These are phyloP conservation scores for Monosporascus sp. DNA, from an alignment of 2,329 filamentous ascomycete genomes.

Conservation along the genomic window DNA sequence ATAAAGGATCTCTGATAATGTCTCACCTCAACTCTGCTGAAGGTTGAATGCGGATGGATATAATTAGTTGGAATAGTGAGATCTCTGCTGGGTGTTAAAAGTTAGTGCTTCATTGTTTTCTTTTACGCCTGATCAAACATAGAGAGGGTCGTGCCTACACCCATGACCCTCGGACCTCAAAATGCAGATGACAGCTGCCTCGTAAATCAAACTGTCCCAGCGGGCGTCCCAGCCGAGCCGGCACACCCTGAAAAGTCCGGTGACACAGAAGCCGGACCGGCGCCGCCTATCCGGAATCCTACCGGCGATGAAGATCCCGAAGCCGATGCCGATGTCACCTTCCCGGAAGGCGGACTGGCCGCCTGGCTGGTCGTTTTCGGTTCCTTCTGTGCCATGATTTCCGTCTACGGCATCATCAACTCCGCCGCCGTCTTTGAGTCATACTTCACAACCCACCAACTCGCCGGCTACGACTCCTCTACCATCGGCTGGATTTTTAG, in stretches of 20 bases:
- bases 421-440: constrained; percentile 72
- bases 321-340: constrained; percentile 27
- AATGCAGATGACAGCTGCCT: constrained; percentile 25
- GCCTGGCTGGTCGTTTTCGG: constrained; percentile 77
- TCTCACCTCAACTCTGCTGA: not conserved
- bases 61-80: not conserved
- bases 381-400: constrained; percentile 65
- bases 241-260: constrained; percentile 13
- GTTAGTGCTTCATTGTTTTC: not conserved
- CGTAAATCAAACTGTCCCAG: constrained; percentile 24
- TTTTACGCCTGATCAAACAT: not conserved
- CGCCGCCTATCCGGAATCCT: not conserved
- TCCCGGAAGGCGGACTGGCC: constrained; percentile 68
- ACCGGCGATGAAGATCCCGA: not conserved
- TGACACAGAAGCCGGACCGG: not conserved
- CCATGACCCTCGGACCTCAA: constrained; percentile 14
- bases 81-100: not conserved
- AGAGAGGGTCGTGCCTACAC: not conserved
- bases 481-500: constrained; percentile 84
- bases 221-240: constrained; percentile 12
- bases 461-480: constrained; percentile 59
- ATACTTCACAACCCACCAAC: constrained; percentile 68
- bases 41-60: not conserved
- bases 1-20: not conserved
- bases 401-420: constrained; percentile 68